Evolutionary conservation across 2,329 filamentous ascomycete genomes (phyloP).

Genomic region (Tolypocladium guangdongense): DNA sequence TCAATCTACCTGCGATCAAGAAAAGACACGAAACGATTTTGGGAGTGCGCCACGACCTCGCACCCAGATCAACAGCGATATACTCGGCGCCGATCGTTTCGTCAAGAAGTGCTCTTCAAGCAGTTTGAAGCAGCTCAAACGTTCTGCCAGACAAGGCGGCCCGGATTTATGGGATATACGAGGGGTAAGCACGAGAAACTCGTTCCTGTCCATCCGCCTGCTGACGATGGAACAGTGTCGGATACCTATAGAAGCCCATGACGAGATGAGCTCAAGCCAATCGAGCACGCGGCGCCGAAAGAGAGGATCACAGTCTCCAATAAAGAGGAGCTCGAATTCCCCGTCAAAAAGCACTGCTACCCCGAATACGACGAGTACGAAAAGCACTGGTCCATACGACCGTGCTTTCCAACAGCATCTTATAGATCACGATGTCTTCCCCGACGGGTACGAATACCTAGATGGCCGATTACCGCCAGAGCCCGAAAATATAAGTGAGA

Average conservation of each 20-base stretch:
- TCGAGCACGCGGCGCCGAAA: neutral
- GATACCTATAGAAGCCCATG: neutral
- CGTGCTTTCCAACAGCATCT: slow-evolving; percentile 11
- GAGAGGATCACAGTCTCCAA: neutral
- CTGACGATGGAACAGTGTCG: neutral
- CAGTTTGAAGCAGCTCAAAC: neutral
- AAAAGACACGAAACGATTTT: neutral
- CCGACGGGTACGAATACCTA: slow-evolving; percentile 6
- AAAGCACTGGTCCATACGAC: slow-evolving; percentile 10
- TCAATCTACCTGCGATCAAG: neutral
- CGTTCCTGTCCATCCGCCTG: too few relatives aligned
- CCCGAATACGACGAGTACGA: slow-evolving; percentile 5
- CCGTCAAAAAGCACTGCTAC: neutral
- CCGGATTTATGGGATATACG: neutral
- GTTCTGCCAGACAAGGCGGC: neutral
- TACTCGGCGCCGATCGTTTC: neutral
- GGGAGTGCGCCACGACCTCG: neutral
- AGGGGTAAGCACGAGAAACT: neutral
- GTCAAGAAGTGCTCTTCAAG: neutral
- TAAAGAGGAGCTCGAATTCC: neutral
- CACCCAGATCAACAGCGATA: too few relatives aligned
- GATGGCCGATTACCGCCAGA: slow-evolving; percentile 4
- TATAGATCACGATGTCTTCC: slow-evolving; percentile 8
- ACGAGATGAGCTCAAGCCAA: neutral
- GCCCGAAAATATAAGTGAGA: slow-evolving; percentile 12